Evolutionary conservation across 2,329 filamentous ascomycete genomes (phyloP).

Genomic region (Rachicladosporium sp.): DNA sequence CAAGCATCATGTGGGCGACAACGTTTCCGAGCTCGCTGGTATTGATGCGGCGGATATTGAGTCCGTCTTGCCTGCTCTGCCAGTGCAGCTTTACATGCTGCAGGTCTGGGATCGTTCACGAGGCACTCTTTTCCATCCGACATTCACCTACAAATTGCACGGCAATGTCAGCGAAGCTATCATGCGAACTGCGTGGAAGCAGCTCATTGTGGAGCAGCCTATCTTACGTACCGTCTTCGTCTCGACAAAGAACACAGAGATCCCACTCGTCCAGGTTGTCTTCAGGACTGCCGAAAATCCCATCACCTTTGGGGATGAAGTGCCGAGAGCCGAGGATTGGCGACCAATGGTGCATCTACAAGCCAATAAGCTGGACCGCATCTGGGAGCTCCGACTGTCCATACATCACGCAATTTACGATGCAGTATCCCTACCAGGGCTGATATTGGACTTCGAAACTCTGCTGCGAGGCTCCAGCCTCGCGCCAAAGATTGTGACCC

Average conservation of each 20-base stretch:
- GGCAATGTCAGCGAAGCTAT: conserved; percentile 25
- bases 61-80: conserved; percentile 52
- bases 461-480: conserved; percentile 24
- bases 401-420: conserved; percentile 88
- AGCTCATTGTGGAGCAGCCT: conserved; percentile 42
- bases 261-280: conserved; percentile 54
- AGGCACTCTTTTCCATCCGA: conserved; percentile 60
- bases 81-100: conserved; percentile 74
- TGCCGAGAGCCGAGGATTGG: not conserved
- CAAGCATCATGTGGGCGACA: conserved; percentile 4
- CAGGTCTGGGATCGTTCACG: conserved; percentile 58
- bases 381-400: conserved; percentile 27
- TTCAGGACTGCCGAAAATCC: conserved; percentile 29
- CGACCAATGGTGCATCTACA: conserved; percentile 16
- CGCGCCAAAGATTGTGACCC: conserved; percentile 11
- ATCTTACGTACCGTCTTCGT: conserved; percentile 60
- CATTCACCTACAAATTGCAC: conserved; percentile 50
- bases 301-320: conserved; percentile 17
- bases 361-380: conserved; percentile 6
- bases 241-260: conserved; percentile 31
- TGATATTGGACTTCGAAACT: conserved; percentile 43
- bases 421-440: conserved; percentile 58
- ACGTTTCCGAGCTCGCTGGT: conserved; percentile 11
- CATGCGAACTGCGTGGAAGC: conserved; percentile 50
- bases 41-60: conserved; percentile 40